These are phyloP conservation scores for Glaciozyma antarctica DNA, from an alignment of 768 basidiomycete genomes.

Conservation along the genomic window DNA sequence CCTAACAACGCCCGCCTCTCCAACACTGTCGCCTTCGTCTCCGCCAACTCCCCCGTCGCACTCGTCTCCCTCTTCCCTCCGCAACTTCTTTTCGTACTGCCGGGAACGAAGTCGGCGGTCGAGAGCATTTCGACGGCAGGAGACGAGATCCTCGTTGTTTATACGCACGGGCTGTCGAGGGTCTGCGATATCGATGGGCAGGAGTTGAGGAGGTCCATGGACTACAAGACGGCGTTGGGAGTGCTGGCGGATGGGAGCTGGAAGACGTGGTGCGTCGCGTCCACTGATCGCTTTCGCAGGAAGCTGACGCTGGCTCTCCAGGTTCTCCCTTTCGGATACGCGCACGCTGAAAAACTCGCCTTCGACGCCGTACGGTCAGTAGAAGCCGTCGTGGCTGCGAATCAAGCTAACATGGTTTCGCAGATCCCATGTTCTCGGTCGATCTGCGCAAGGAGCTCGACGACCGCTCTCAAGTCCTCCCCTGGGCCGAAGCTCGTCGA, in stretches of 20 bases:
- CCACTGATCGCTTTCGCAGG: background rate
- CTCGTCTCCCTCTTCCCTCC: slow-evolving; percentile 62
- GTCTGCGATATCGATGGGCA: slow-evolving; percentile 75
- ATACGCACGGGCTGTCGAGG: slow-evolving; percentile 64
- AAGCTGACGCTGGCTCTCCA: background rate
- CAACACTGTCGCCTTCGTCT: slow-evolving; percentile 16
- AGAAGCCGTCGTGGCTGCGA: no score
- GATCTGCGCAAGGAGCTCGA: slow-evolving; percentile 17
- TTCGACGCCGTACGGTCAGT: background rate
- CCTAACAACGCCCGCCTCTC: slow-evolving; percentile 39
- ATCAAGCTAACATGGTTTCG: background rate
- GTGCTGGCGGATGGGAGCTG: slow-evolving; percentile 57
- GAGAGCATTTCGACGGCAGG: slow-evolving; percentile 52
- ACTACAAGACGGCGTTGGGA: slow-evolving; percentile 63
- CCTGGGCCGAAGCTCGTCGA: slow-evolving; percentile 14
- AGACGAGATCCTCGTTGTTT: slow-evolving; percentile 64
- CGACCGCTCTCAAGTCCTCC: background rate
- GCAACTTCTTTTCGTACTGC: slow-evolving; percentile 66
- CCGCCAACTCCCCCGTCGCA: slow-evolving; percentile 38
- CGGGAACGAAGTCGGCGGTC: slow-evolving; percentile 65
- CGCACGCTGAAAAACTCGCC: background rate
- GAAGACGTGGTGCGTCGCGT: slow-evolving; percentile 53
- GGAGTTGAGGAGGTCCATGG: slow-evolving; percentile 79
- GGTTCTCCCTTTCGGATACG: slow-evolving; percentile 8
- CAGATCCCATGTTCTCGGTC: slow-evolving; percentile 19